Evolutionary conservation across 1,284 basidiomycete genomes (phyloP), one percentile per base, ranked within the genome.

Genomic region (Boletellus deceptivus): DNA sequence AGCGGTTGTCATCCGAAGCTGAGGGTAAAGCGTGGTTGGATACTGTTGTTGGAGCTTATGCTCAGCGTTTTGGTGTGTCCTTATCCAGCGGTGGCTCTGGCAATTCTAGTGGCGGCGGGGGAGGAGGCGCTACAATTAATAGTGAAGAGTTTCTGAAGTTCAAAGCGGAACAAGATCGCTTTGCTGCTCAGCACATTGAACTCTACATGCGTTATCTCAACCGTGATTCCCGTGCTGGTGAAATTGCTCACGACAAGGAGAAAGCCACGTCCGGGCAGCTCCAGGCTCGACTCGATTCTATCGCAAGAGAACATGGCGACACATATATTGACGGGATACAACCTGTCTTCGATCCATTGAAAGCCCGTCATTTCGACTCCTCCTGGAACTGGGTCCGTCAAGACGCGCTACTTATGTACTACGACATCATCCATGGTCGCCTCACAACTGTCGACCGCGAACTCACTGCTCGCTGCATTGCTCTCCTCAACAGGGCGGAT

Each of bases 331-430:
- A 97, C 52, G 96, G 96, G 42, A 97, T 99, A 59, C 85, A 94
- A 67, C 95, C 96, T 16, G 79, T 83, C 52, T 99, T 99, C 74
- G 91, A 95, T 63, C 86, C 91, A 3, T 78, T 96, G 68, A 99
- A 99, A 73, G 96, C 95, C 17, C 91, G 97, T 46, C 92, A 91
- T 67, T 99, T 99, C 76, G 94, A 98, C 70, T 98, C 94, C 10
- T 93, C 89, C 11, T 99, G 96, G 96, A 99, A 99, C 71, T 99
- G 96, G 97, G 94, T 91, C 46, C 87, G 96, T 59, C 94, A 98
- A 73, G 93, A 96, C 58, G 92, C 94, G 24, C 78, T 98, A 37
- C 77, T 91, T 54, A 93, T 98, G 89, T 98, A 89, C 75, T 98
- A 95, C 74, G 95, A 98, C 68, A 96, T 98, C 70, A 92, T 98